Conservation (phyloP, 192 early-diverging fungal species). For the Gaertneriomyces sp. region DNA sequence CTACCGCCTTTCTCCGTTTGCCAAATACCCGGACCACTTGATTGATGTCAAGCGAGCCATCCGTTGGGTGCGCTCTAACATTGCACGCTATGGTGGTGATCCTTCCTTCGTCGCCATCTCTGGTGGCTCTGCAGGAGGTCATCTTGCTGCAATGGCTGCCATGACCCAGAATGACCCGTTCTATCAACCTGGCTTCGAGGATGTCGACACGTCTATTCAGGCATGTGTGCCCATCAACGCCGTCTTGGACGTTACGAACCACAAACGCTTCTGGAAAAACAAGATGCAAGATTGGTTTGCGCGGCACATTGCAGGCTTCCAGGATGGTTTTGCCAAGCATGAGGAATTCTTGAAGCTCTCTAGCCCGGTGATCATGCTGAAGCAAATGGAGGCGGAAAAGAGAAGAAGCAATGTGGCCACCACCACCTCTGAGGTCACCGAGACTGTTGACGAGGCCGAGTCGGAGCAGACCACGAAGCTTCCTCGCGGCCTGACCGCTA, state of each 20-base stretch:
- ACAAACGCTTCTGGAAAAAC: constrained; percentile 39
- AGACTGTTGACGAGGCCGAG: not conserved
- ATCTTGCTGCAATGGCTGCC: constrained; percentile 54
- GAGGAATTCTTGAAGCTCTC: constrained; percentile 25
- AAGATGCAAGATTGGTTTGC: constrained; percentile 42
- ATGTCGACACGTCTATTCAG: constrained; percentile 55
- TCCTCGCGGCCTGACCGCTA: constrained; percentile 10
- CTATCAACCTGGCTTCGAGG: constrained; percentile 57
- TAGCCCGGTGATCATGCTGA: constrained; percentile 30
- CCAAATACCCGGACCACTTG: constrained; percentile 54
- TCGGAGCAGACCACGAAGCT: constrained; percentile 5
- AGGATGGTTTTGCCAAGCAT: constrained; percentile 8
- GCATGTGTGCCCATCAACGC: constrained; percentile 51
- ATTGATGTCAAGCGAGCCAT: constrained; percentile 67
- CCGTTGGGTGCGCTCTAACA: constrained; percentile 62
- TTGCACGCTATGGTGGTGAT: constrained; percentile 61
- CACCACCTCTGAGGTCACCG: not conserved
- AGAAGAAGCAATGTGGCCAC: constrained; percentile 13
- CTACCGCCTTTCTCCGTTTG: constrained; percentile 48
- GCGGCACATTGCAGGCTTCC: constrained; percentile 34
- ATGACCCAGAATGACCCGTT: constrained; percentile 45
- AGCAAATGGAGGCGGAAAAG: constrained; percentile 15
- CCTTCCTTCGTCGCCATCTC: constrained; percentile 57
- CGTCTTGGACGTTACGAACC: constrained; percentile 45
- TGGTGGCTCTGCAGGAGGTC: constrained; percentile 56